These are phyloP conservation scores for Penicillium sp. DNA, from an alignment of 2,329 filamentous ascomycete species.

Conservation along the genomic window DNA sequence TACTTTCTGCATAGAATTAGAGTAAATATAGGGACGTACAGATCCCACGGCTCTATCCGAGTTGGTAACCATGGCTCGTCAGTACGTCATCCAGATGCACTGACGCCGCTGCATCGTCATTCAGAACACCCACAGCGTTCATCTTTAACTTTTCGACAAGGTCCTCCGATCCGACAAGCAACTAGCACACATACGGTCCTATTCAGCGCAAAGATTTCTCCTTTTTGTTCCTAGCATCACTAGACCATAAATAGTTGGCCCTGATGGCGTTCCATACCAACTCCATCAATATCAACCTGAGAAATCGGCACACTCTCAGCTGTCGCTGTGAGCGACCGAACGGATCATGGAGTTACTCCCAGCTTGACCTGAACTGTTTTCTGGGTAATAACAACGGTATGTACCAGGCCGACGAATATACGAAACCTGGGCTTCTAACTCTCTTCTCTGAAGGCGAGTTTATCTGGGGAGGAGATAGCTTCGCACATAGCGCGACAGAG, in stretches of 20 bases:
- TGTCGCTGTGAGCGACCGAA: constrained; percentile 12
- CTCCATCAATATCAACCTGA: constrained; percentile 18
- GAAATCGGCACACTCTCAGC: constrained; percentile 16
- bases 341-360: constrained; percentile 11
- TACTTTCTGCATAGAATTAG: neutral
- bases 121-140: neutral
- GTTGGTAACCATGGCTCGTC: neutral
- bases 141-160: neutral
- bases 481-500: constrained; percentile 21
- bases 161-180: neutral
- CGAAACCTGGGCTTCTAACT: neutral
- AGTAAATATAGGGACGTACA: neutral
- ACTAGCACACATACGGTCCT: too few relatives aligned
- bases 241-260: neutral
- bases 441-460: constrained; percentile 18
- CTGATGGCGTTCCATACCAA: constrained; percentile 19
- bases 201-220: neutral
- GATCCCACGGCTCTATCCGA: neutral
- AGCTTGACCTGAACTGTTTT: constrained; percentile 3
- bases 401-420: neutral
- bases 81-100: neutral
- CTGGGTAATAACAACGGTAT: constrained; percentile 7
- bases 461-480: constrained; percentile 21
- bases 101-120: constrained; percentile 5
- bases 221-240: neutral